Base-by-base conservation (phyloP, 768 basidiomycete species). In the Dentipellis sp. region DNA sequence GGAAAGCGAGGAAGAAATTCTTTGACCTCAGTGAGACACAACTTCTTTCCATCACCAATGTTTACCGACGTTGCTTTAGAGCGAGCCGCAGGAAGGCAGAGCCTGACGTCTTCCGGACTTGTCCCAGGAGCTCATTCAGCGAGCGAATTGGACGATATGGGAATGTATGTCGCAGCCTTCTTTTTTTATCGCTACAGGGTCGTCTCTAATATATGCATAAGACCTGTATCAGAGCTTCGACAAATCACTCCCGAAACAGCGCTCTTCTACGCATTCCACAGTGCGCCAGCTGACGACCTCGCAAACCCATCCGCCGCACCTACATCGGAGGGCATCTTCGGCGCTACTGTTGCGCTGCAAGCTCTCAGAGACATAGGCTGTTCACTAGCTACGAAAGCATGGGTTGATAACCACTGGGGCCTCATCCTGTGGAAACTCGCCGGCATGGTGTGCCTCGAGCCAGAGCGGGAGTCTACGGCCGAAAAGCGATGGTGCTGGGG, bases 381-480 rank as follows among this genome's bases (percentile, higher is more conserved):
- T 59, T 67, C 64, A 2, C 75, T 91, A 21, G 88, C 81, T 2
- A 88, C 83, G 8, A 74, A 82, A 59, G 69, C 75, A 21, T 99
- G 97, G 97, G 84, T 97, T 1, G 80, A 88, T 52, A 97, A 97
- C 63, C 94, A 97, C 63, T 99, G 93, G 90, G 68, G 72, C 10
- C 71, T 94, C 47, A 82, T 98, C 34, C 76, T 99, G 3, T 99
- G 97, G 97, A 99, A 99, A 71, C 71, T 97, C 19, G 91, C 93
- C 3, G 88, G 90, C 11, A 82, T 92, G 78, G 86, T 84, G 1
- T 74, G 78, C 37, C 75, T 93, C 1, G 83, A 90, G 56, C 93
- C 94, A 4, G 67, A 76, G 22, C 71, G 74, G 40, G 83, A 83
- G 64, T 65, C 58, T 12, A 69, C 78, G 48, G 72, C 75, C 50